A percentile compares a stretch with the other conserved stretches of the same genome.
Conservation (phyloP, 257 asterid genomes). For the Solanum neorickii region DNA sequence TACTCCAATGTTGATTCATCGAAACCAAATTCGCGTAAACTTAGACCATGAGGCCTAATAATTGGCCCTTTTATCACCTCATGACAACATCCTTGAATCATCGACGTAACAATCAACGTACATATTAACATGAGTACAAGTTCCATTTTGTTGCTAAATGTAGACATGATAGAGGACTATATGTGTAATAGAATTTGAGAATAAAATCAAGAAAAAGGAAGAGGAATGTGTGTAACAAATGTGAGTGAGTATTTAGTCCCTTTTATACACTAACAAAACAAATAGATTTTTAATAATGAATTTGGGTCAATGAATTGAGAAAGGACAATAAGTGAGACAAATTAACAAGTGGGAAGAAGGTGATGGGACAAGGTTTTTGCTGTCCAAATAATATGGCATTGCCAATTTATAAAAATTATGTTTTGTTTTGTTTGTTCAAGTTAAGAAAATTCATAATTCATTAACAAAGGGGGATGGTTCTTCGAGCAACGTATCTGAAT, state of each 20-base stretch:
- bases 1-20: constrained; percentile 24
- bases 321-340: not conserved
- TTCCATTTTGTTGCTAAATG: not conserved
- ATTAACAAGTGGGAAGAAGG: not conserved
- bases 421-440: constrained; percentile 3
- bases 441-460: not conserved
- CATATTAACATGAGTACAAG: not conserved
- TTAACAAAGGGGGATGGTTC: not conserved
- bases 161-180: not conserved
- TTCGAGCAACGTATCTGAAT: no score
- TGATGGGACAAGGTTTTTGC: not conserved
- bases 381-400: not conserved
- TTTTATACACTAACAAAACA: not conserved
- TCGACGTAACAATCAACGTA: not conserved
- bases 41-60: not conserved
- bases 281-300: not conserved
- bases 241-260: not conserved
- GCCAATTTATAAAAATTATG: not conserved
- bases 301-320: not conserved
- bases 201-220: not conserved
- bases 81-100: not conserved
- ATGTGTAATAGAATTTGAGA: not conserved
- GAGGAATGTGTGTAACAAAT: not conserved
- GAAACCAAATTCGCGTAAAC: constrained; percentile 14
- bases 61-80: not conserved